Evolutionary conservation across 192 early-diverging fungal species (phyloP), one percentile per base, ranked within the genome.

Genomic region (Oehlia diaphana): DNA sequence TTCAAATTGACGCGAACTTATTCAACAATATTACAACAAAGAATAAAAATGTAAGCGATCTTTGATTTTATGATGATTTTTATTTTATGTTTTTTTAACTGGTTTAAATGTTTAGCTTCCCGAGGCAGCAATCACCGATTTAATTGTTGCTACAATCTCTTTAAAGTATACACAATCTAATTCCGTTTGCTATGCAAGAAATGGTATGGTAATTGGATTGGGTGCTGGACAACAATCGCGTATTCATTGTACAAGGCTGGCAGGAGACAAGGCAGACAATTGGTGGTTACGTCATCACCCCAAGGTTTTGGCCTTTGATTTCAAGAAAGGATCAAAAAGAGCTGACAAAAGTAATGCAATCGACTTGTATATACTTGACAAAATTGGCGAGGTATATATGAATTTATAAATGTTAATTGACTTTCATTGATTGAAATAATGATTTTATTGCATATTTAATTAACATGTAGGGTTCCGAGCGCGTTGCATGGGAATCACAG

Each of bases 91-190:
- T 47, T 49, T 72, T 49, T 72, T 49, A 42, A 47, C 6, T 26
- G 9, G 14, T 19, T 42, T 37, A 19, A 31, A 16, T 19, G 16
- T 37, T 66, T 39, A 69, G 67, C 33, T 69, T 35, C 35, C 67
- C 13, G 67, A 69, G 14, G 44, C 67, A 39, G 67, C 39, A 42
- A 69, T 69, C 21, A 69, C 21, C 33, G 67, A 69, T 39, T 69
- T 69, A 7, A 3, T 97, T 47, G 98, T 99, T 58, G 98, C 98
- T 4, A 98, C 96, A 3, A 96, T 99, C 85, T 95, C 98, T 37
- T 91, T 99, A 80, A 99, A 99, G 86, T 99, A 98, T 92, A 98
- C 98, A 71, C 98, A 99, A 88, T 95, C 93, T 79, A 99, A 99
- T 92, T 98, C 96, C 68, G 96, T 99, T 44, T 97, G 96, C 89